phyloP scores from a whole-genome alignment of 768 basidiomycete species.

The Agrocybe pediades region DNA sequence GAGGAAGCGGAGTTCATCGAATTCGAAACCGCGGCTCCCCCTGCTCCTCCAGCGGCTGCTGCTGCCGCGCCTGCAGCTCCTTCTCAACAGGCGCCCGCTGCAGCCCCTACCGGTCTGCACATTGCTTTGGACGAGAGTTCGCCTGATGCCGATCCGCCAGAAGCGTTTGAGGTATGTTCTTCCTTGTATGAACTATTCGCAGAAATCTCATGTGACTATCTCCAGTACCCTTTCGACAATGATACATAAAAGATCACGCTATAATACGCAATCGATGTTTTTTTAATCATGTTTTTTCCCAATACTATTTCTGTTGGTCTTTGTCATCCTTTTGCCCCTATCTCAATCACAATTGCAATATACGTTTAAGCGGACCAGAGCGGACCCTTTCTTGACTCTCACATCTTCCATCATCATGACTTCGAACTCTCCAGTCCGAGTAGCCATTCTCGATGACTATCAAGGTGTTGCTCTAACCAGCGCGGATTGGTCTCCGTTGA shows the following conservation, averaged over 20 bases:
- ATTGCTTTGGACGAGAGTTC: conserved; percentile 71
- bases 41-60: conserved; percentile 25
- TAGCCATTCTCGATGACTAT: conserved; percentile 67
- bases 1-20: conserved; percentile 78
- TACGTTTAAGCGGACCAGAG: conserved; percentile 1
- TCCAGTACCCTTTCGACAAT: conserved; percentile 76
- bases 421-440: conserved; percentile 24
- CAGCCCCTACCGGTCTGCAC: conserved; percentile 46
- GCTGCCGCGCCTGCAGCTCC: conserved; percentile 29
- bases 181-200: conserved; percentile 3
- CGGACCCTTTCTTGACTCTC: conserved; percentile 1
- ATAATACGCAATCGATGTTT: conserved; percentile 20
- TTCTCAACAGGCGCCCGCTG: conserved; percentile 30
- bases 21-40: conserved; percentile 38
- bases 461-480: conserved; percentile 49
- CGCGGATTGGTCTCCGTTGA: conserved; percentile 55
- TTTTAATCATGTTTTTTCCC: conserved; percentile 18
- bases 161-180: conserved; percentile 77
- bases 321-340: conserved; percentile 17
- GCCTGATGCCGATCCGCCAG: conserved; percentile 76
- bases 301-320: conserved; percentile 14
- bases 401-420: conserved; percentile 12
- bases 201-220: conserved; percentile 21
- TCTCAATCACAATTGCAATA: conserved; percentile 3
- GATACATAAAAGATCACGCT: conserved; percentile 46